Conservation (phyloP, 2,329 filamentous ascomycete genomes). For the Fusarium buxicola region DNA sequence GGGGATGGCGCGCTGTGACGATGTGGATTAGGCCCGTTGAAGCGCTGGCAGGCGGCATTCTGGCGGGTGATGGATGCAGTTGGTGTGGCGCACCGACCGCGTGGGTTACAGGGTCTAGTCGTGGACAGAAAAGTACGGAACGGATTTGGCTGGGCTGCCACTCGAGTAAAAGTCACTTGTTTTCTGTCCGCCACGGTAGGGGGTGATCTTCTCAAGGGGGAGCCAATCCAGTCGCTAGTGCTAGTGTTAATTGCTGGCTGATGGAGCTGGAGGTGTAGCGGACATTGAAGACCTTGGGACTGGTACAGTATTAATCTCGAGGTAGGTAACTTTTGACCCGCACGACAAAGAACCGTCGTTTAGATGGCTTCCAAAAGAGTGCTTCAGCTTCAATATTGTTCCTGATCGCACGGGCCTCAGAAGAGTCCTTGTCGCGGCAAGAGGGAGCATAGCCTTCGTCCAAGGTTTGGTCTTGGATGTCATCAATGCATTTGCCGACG, state of each 20-base stretch:
- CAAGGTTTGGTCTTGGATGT: neutral
- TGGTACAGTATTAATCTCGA: neutral
- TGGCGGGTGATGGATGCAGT: conserved; percentile 19
- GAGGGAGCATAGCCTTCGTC: conserved; percentile 9
- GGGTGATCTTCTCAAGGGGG: conserved; percentile 12
- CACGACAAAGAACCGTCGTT: neutral
- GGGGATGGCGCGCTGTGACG: conserved; percentile 8
- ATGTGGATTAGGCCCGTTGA: conserved; percentile 8
- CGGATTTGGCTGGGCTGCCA: too few relatives aligned
- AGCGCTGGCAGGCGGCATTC: conserved; percentile 13
- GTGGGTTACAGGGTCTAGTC: conserved; percentile 38
- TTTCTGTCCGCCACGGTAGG: too few relatives aligned
- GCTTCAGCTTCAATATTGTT: conserved; percentile 25
- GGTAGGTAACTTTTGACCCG: neutral
- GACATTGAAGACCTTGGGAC: neutral
- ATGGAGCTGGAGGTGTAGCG: too few relatives aligned
- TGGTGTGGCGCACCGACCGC: conserved; percentile 36
- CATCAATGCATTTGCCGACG: conserved; percentile 2
- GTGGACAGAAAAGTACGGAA: too few relatives aligned
- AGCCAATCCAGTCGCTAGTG: conserved; percentile 15
- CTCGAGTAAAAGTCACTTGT: too few relatives aligned
- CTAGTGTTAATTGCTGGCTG: neutral
- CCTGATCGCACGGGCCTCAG: conserved; percentile 15
- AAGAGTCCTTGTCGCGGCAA: neutral
- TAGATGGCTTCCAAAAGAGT: conserved; percentile 17